Evolutionary conservation across 164 flowering plant genomes (phyloP).

Genomic region (Stephania yunnanensis): DNA sequence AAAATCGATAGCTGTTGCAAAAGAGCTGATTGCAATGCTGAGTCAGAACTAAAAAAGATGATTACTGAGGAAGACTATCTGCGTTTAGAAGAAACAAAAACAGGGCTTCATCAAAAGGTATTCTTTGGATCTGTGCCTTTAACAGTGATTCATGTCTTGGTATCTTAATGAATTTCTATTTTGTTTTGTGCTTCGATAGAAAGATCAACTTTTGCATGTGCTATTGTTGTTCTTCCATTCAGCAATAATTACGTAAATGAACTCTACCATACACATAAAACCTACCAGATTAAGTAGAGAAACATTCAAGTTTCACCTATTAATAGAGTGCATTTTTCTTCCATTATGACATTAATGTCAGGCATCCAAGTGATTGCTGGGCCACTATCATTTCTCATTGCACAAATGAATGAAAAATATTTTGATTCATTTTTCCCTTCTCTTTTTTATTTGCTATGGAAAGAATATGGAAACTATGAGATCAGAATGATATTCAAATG

Average conservation of each 20-base stretch:
- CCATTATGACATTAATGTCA: too few relatives aligned
- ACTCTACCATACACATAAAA: background rate
- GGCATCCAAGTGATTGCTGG: too few relatives aligned
- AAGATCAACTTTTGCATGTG: background rate
- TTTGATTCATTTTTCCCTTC: background rate
- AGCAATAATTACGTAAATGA: background rate
- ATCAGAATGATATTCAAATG: too few relatives aligned
- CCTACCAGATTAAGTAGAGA: background rate
- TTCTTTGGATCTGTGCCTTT: background rate
- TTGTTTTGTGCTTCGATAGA: background rate
- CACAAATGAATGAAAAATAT: too few relatives aligned
- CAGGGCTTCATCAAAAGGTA: constrained; percentile 84
- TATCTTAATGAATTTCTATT: background rate
- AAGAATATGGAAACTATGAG: too few relatives aligned
- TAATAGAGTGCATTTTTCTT: background rate
- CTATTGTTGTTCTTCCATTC: background rate
- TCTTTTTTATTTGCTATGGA: too few relatives aligned
- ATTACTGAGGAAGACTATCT: constrained; percentile 61
- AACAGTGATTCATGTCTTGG: background rate
- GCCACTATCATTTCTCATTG: too few relatives aligned
- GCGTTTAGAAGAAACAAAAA: constrained; percentile 69
- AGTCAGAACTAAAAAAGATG: constrained; percentile 36
- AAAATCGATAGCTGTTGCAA: constrained; percentile 6
- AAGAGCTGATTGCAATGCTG: constrained; percentile 13
- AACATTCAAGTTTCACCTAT: background rate